Evolutionary conservation across 352 stramenopile genomes (phyloP).

Genomic region (Phytophthora vignae): DNA sequence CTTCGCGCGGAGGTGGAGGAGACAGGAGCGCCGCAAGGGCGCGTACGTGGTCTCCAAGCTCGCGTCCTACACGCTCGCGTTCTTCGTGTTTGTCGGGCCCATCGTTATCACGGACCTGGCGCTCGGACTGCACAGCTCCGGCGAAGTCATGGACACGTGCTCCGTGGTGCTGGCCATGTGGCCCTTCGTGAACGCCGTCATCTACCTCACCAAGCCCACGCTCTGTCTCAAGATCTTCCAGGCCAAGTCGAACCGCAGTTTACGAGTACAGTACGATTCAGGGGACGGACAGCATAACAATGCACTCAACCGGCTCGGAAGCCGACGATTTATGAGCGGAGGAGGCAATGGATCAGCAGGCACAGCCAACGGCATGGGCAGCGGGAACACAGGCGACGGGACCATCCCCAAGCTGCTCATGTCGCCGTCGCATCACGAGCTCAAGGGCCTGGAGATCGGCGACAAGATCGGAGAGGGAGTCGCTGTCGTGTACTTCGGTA

Average conservation of each 20-base stretch:
- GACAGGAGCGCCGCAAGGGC: slow-evolving; percentile 51
- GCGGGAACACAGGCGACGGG: slow-evolving; percentile 28
- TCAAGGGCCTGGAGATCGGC: slow-evolving; percentile 83
- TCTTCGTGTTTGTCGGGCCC: slow-evolving; percentile 77
- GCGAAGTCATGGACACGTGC: slow-evolving; percentile 47
- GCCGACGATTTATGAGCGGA: slow-evolving; percentile 38
- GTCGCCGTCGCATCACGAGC: slow-evolving; percentile 71
- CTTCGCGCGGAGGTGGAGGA: slow-evolving; percentile 63
- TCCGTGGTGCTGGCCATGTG: slow-evolving; percentile 76
- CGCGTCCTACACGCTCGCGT: slow-evolving; percentile 79
- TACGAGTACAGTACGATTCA: slow-evolving; percentile 37
- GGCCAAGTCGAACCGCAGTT: slow-evolving; percentile 27
- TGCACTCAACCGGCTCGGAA: slow-evolving; percentile 30
- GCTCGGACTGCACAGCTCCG: slow-evolving; percentile 50
- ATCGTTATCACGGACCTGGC: slow-evolving; percentile 75
- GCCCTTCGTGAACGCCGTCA: slow-evolving; percentile 80
- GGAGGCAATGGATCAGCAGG: slow-evolving; percentile 35
- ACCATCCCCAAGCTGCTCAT: slow-evolving; percentile 51
- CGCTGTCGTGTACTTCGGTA: slow-evolving; percentile 94
- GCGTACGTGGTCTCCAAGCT: slow-evolving; percentile 82
- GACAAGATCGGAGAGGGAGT: slow-evolving; percentile 89
- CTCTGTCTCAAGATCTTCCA: slow-evolving; percentile 69
- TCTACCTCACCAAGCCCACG: slow-evolving; percentile 76
- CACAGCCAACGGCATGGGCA: slow-evolving; percentile 29
- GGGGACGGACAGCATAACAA: slow-evolving; percentile 34